A percentile compares a stretch with the other conserved stretches of the same genome.
Conservation (phyloP, 805 yeast genomes). For the Lipomyces starkeyi region DNA sequence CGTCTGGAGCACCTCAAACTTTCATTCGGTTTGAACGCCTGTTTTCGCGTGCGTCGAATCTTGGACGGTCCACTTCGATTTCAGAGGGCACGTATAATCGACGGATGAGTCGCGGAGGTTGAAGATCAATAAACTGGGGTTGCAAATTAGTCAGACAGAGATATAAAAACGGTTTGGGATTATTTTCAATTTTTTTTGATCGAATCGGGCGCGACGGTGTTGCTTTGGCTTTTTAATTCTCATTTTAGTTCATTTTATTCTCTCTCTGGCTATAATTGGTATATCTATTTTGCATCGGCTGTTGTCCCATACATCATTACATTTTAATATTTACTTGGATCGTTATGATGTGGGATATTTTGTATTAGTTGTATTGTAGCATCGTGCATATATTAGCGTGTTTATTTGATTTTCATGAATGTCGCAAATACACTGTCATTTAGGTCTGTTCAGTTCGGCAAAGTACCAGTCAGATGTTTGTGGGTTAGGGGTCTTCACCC, state of each 20-base stretch:
- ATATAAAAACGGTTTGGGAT: background rate
- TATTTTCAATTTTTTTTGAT: background rate
- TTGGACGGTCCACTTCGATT: conserved; percentile 37
- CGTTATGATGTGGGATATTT: background rate
- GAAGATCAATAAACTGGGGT: background rate
- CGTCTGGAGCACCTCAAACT: conserved; percentile 26
- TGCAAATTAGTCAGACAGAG: background rate
- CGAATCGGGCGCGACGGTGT: conserved; percentile 11
- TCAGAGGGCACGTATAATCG: conserved; percentile 38
- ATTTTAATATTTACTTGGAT: background rate
- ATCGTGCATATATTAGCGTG: conserved; percentile 3
- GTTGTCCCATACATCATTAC: background rate
- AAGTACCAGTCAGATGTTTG: no score
- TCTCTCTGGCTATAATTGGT: background rate
- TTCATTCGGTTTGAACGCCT: conserved; percentile 35
- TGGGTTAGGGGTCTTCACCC: no score
- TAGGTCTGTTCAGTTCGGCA: background rate
- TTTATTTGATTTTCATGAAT: background rate
- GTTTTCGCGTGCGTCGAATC: conserved; percentile 35
- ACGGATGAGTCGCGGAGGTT: conserved; percentile 25
- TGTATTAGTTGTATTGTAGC: background rate
- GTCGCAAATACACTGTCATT: background rate
- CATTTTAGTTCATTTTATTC: background rate
- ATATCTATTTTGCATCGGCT: background rate
- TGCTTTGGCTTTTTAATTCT: background rate